Evolutionary conservation across 495 filamentous ascomycete species (phyloP), one percentile per base, ranked within the genome.

Genomic region (Hyaloscypha finlandica): DNA sequence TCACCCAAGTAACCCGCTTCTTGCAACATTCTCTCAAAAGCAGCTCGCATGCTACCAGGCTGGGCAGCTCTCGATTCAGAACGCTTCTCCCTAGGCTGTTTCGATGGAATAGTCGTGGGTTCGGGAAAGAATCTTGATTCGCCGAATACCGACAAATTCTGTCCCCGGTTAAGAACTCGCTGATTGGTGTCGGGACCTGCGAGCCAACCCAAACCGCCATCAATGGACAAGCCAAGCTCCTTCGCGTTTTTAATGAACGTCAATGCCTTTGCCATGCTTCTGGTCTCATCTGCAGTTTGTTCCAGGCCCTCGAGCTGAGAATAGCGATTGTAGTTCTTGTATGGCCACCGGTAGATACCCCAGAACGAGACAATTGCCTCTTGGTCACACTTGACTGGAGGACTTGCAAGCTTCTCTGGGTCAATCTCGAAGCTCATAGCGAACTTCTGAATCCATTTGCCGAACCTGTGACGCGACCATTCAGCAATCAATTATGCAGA

Each of bases 131-230:
- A 72, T 63, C 56, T 66, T 2, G 72, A 68, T 16, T 60, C n/a
- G 6, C 70, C 70, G 59, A 74, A 74, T 16, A 72, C 72, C 1
- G 30, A 14, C 55, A 59, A 39, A 12, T 70, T 72, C 30, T 60
- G 52, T 8, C 29, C 39, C 1, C 53, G 52, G 3, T 67, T 55
- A 12, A 54, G 6, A 12, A 67, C 66, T 48, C 45, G 45, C 22
- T 45, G 57, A 22, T 70, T 72, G 25, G 57, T 45, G 67, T 72
- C 70, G 12, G 72, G 72, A 16, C 72, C 73, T 55, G 68, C 39
- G 19, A 88, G 77, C 80, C 84, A 88, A 14, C 86, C 86, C 9
- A 88, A 71, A 35, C 85, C 84, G 58, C 80, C 82, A 59, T 85
- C 83, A 16, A 87, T 71, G 14, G 81, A 86, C 4, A 89, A 67